Base-by-base conservation (phyloP, 2,329 filamentous ascomycete genomes). In the Epichloe sylvatica region DNA sequence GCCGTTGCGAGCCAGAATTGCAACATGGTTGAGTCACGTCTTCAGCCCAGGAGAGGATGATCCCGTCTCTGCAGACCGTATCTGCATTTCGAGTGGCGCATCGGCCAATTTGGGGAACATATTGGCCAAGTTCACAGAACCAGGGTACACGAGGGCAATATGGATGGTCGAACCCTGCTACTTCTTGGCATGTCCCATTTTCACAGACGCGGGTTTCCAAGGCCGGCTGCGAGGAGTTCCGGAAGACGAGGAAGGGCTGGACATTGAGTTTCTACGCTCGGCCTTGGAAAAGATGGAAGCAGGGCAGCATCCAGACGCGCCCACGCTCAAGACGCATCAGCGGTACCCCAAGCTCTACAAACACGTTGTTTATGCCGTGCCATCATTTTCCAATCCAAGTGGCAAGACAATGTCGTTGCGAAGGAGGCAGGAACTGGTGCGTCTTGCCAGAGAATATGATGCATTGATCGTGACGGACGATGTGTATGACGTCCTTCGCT, bases 401-500 rank as follows among this genome's bases (percentile, higher is more conserved):
- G 87, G 84, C 33, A 84, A 83, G 60, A 89, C 86, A 3, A 91
- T 94, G 81, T 80, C 82, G 13, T 65, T 88, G 3, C 62, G 67
- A 17, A 77, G 84, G 30, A 77, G 92, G 3, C 69, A 81, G 54
- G 71, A 71, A 11, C 74, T 97, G 4, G 80, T 97, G 23, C 70
- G 71, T n/a, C 67, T 96, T 6, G 91, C 91, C 0, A 76, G 91
- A 50, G 72, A 81, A 51, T 80, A 84, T 62, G 82, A 97, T 63
- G 87, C 86, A 6, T 74, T 97, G n/a, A 67, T 96, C 49, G 74
- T 96, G 30, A 79, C 79, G 45, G 91, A 97, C 67, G 92, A 98
- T 64, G 89, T 97, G 9, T 98, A 98, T 62, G 91, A 97, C 64
- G 84, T 91, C 56, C 73, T 97, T 5, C 85, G 90, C 62, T 96